A percentile compares a stretch with the other conserved stretches of the same genome.
Conservation (phyloP, 2,329 filamentous ascomycete species). For the Fusarium bulbicola region DNA sequence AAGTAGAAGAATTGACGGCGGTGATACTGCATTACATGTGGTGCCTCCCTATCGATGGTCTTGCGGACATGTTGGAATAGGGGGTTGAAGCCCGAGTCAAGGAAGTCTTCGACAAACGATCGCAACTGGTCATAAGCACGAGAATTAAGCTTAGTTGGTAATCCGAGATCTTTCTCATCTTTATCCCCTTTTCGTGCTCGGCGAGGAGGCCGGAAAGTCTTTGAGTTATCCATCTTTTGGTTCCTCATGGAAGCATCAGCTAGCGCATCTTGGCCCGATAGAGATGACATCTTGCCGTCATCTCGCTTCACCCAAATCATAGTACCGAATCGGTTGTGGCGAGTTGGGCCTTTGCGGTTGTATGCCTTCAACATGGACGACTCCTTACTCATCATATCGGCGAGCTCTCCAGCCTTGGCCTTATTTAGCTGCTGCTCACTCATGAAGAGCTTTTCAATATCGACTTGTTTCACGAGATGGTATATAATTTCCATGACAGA, state of each 20-base stretch:
- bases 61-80: constrained; percentile 86
- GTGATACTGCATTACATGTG: constrained; percentile 81
- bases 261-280: constrained; percentile 89
- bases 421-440: constrained; percentile 75
- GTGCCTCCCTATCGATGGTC: constrained; percentile 88
- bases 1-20: constrained; percentile 91
- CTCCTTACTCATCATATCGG: constrained; percentile 81
- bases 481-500: constrained; percentile 92
- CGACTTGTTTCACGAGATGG: constrained; percentile 89
- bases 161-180: constrained; percentile 79
- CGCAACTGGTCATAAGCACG: constrained; percentile 81
- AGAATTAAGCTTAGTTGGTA: constrained; percentile 73
- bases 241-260: constrained; percentile 76
- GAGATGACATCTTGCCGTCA: constrained; percentile 82
- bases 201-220: constrained; percentile 87
- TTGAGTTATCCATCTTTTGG: constrained; percentile 88
- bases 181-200: constrained; percentile 68
- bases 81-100: constrained; percentile 96
- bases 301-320: constrained; percentile 97
- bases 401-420: constrained; percentile 77
- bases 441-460: constrained; percentile 86
- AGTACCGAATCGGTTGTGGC: constrained; percentile 94
- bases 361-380: constrained; percentile 82
- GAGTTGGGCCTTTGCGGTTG: constrained; percentile 79
- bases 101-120: constrained; percentile 88